Evolutionary conservation across 139 green algal genomes (phyloP), one percentile per base, ranked within the genome.

Genomic region (Haematococcus lacustris): DNA sequence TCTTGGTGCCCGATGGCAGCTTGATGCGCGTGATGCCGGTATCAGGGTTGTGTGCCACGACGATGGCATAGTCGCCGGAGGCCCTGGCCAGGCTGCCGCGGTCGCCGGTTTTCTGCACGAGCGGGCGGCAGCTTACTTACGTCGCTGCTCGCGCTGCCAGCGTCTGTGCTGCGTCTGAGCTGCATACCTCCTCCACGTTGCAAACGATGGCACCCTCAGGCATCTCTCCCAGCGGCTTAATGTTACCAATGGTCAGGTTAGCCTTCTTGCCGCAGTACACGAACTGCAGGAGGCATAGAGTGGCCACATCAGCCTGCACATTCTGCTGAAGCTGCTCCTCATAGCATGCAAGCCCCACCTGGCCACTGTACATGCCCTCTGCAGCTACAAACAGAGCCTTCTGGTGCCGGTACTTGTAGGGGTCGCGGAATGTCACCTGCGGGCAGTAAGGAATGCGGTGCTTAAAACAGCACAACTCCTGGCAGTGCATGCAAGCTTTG

Each of bases 31-130:
- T 97, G 78, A 97, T 95, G 79, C 93, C 94, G 17, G 90, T 74
- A 78, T 99, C 96, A 0, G 88, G 88, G 91, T 99, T 99, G 88
- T 99, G 96, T 7, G 92, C 88, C 70, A 99, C 92, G 32, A 99
- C 83, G 76, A 98, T 97, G 77, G 85, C 91, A 80, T 98, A 99
- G 88, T 98, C 94, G 51, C 96, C 96, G 34, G 91, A 98, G 74
- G 87, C 89, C 73, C 93, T 90, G 1, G 96, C 96, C 66, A 99
- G 73, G 3, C 86, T 73, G 57, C 95, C 94, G 65, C 96, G 89
- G 85, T 99, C 96, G 61, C 94, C 94, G 13, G 91, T 73, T 73
- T 94, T 93, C 82, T 91, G 78, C 77, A 77, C 28, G 64, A n/a
- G n/a, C n/a, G n/a, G n/a, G n/a, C n/a, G n/a, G n/a, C n/a, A n/a